Evolutionary conservation across 2,329 filamentous ascomycete genomes (phyloP), one percentile per base, ranked within the genome.

Genomic region (Calonectria leucothoes): DNA sequence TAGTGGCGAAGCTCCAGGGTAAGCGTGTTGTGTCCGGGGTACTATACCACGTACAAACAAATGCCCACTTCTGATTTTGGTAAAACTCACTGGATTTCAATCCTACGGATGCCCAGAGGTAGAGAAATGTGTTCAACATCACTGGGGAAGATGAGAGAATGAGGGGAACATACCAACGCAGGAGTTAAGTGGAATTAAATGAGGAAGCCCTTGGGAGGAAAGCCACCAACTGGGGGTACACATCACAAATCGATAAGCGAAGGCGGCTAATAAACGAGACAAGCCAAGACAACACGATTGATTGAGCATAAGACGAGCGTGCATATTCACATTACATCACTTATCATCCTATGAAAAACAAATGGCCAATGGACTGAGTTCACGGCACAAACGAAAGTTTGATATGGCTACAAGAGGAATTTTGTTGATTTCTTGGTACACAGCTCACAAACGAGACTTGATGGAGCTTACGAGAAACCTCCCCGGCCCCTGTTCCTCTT

Each of bases 361-460:
- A 11, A n/a, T 35, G 33, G 55, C 15, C 10, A 51, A 66, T 29
- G 10, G 63, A 27, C 37, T 33, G n/a, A 39, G 35, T 70, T 76
- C 77, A 78, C 75, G 51, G 68, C 72, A 73, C 69, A 79, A 79
- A 78, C 70, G 74, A 80, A 78, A 80, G 74, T 68, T 77, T 78
- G 73, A 77, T 82, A 80, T 81, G 81, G 81, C 80, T 84, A 84
- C 82, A 85, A 85, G 84, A 86, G 83, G 83, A 88, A 87, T 85
- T 85, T 85, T 85, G 83, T 85, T 85, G 81, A 87, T 87, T 87
- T 88, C 87, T 87, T 90, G 86, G 85, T 91, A 91, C 89, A 91
- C 88, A 90, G 88, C 88, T 89, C 89, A 89, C 88, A 89, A 88
- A 89, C 83, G 87, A 88, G 87, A 89, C 87, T 89, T 84, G 84